Evolutionary conservation across 169 alveolate species (phyloP).

Genomic region (Plasmodium gallinaceum): DNA sequence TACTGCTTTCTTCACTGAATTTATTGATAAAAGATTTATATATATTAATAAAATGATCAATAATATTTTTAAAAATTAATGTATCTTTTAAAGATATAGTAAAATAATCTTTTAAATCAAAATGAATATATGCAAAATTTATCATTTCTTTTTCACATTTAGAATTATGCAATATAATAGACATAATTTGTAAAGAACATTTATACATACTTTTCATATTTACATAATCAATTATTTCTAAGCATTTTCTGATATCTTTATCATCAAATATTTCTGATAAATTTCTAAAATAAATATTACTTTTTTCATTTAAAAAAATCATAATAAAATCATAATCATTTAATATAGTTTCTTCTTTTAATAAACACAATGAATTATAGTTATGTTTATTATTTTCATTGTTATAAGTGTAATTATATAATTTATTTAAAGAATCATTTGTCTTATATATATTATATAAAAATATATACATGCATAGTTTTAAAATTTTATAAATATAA

Average conservation of each 20-base stretch:
- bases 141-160: constrained; percentile 3
- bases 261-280: not conserved
- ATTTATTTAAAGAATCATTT: not conserved
- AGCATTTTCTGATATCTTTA: constrained; percentile 19
- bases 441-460: constrained; percentile 8
- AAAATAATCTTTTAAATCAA: constrained; percentile 16
- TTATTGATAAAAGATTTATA: constrained; percentile 34
- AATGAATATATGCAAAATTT: constrained; percentile 4
- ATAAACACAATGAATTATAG: not conserved
- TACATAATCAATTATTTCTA: not conserved
- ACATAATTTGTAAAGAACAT: constrained; percentile 22
- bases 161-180: constrained; percentile 13
- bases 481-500: constrained; percentile 2
- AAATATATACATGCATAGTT: constrained; percentile 50
- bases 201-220: constrained; percentile 9
- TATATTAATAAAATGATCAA: constrained; percentile 21
- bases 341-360: not conserved
- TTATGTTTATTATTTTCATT: not conserved
- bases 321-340: not conserved
- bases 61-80: constrained; percentile 12
- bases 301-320: constrained; percentile 8
- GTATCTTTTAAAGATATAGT: not conserved
- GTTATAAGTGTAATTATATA: not conserved
- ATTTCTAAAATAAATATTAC: constrained; percentile 7
- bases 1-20: not conserved